Conservation (phyloP, 1,284 basidiomycete species). For the Cystobasidiaceae sp. region DNA sequence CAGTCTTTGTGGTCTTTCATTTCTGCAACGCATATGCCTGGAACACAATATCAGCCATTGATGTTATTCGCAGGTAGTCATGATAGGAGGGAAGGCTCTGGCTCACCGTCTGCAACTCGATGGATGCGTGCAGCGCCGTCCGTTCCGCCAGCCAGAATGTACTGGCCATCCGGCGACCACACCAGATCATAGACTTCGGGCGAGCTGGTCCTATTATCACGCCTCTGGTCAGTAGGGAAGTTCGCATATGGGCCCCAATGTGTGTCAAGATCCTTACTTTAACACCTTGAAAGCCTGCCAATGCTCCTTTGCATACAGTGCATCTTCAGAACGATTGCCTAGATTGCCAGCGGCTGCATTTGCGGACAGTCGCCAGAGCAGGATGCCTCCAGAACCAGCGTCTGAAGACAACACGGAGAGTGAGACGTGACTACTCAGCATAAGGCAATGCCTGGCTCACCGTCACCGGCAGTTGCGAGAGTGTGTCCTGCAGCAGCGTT, state of each 20-base stretch:
- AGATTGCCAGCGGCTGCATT: conserved; percentile 59
- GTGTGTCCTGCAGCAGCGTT: conserved; percentile 65
- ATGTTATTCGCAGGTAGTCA: too few relatives aligned
- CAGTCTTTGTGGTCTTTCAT: conserved; percentile 87
- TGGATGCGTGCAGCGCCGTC: conserved; percentile 91
- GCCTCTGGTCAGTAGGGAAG: too few relatives aligned
- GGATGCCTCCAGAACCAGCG: conserved; percentile 67
- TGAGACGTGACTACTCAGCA: conserved; percentile 2
- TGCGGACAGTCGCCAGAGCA: conserved; percentile 84
- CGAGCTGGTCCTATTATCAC: conserved; percentile 51
- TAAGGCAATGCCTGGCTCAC: conserved; percentile 49
- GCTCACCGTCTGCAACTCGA: conserved; percentile 64
- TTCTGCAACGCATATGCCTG: conserved; percentile 73
- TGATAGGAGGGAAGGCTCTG: too few relatives aligned
- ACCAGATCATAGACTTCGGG: conserved; percentile 92
- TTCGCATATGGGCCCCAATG: too few relatives aligned
- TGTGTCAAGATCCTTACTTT: conserved; percentile 54
- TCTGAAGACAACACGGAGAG: too few relatives aligned
- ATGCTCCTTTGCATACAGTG: conserved; percentile 84
- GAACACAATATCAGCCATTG: too few relatives aligned
- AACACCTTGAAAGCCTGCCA: conserved; percentile 90
- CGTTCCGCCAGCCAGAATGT: conserved; percentile 87
- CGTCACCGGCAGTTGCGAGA: conserved; percentile 90
- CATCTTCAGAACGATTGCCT: conserved; percentile 56
- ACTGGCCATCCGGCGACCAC: conserved; percentile 85